phyloP scores from a whole-genome alignment of 208 protist genomes.

The Leishmania arabica region DNA sequence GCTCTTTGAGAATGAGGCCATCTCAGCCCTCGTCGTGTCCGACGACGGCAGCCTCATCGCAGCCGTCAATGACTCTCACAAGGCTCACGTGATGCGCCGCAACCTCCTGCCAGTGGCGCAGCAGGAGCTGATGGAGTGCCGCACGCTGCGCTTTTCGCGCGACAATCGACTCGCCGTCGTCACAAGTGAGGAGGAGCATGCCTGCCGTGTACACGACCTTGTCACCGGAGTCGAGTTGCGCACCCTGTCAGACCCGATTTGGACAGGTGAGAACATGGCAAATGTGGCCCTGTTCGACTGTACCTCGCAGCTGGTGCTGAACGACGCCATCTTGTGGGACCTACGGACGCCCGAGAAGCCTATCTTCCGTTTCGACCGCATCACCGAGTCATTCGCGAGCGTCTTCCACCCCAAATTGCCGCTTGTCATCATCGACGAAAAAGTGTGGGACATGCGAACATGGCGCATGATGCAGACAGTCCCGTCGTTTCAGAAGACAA shows the following conservation, averaged over 20 bases:
- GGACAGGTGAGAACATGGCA: constrained; percentile 68
- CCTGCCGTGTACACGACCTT: constrained; percentile 71
- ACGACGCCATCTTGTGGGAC: constrained; percentile 89
- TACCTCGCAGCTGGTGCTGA: constrained; percentile 73
- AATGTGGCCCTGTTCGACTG: constrained; percentile 85
- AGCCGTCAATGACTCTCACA: constrained; percentile 46
- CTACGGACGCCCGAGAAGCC: constrained; percentile 64
- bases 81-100: constrained; percentile 69
- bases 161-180: constrained; percentile 58
- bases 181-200: constrained; percentile 66
- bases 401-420: constrained; percentile 76
- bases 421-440: constrained; percentile 84
- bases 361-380: constrained; percentile 85
- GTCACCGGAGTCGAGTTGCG: constrained; percentile 51
- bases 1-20: constrained; percentile 80
- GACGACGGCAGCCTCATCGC: constrained; percentile 53
- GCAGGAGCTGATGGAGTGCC: constrained; percentile 53
- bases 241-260: constrained; percentile 69
- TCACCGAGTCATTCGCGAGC: constrained; percentile 82
- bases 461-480: constrained; percentile 76
- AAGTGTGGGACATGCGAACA: constrained; percentile 86
- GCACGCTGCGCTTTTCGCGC: constrained; percentile 70
- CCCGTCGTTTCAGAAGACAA: constrained; percentile 71
- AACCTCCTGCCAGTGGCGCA: constrained; percentile 55
- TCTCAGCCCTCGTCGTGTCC: constrained; percentile 62